Evolutionary conservation across 2,329 filamentous ascomycete species (phyloP), one percentile per base, ranked within the genome.

Genomic region (Sclerotinia trifoliorum): DNA sequence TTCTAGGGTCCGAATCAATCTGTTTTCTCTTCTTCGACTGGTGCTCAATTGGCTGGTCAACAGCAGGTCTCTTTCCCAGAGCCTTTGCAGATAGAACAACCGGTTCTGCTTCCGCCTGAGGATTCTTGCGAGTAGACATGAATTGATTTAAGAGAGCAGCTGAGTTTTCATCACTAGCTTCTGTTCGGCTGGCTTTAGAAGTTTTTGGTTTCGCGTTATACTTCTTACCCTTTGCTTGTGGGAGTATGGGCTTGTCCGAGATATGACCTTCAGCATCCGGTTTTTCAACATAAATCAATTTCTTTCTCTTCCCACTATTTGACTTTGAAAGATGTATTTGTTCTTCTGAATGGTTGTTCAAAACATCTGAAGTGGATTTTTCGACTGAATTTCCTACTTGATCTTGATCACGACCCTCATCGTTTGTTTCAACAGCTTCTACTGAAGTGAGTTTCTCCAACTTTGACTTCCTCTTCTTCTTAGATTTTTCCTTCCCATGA

Each of bases 61-160:
- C 67, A 19, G 71, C 72, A 54, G 72, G 74, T 29, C 74, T 68
- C 64, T 76, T 75, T 2, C 74, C 74, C 8, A 74, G 57, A 10
- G 73, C 68, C 58, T 75, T 75, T 64, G 68, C 68, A 11, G 74
- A 74, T 10, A 70, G 71, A 19, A 44, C 13, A 26, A 11, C 26
- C 26, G 42, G 5, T 26, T 32, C 54, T 66, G 62, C 29, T 24
- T 57, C 32, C 24, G 26, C 13, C 19, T 13, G 57, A 32, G n/a
- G 26, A 32, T 48, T 54, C 19, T 44, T 29, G n/a, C 32, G 26
- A 11, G 29, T 48, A 48, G 65, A 63, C 26, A 44, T 44, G 2
- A 52, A 46, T 39, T 63, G 48, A 52, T 67, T 67, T 19, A 67
- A 24, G 21, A 67, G 48, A 39, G 57, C 57, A 32, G 49, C 49